phyloP scores from a whole-genome alignment of 2,329 filamentous ascomycete species.

The Fusarium sp. region DNA sequence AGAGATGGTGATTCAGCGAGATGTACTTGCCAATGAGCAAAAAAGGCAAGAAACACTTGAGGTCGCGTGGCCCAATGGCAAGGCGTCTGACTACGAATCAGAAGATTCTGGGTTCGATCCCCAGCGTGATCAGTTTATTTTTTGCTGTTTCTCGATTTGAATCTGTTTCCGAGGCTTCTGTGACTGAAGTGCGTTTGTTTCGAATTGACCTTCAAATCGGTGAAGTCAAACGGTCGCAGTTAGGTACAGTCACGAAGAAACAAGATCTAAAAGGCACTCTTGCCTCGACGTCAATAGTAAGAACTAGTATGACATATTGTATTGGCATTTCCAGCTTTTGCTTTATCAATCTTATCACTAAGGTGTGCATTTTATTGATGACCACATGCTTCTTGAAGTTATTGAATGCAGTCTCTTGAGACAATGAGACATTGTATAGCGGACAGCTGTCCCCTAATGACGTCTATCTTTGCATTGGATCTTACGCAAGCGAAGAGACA shows the following conservation, averaged over 20 bases:
- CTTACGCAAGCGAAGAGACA: neutral
- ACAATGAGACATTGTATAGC: neutral
- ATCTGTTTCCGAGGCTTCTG: neutral
- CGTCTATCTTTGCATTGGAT: neutral
- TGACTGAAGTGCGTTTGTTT: neutral
- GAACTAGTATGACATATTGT: neutral
- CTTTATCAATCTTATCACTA: neutral
- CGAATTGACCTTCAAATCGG: neutral
- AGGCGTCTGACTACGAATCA: slow-evolving; percentile 48
- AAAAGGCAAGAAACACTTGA: neutral
- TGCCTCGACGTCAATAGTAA: neutral
- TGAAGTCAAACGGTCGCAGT: too few relatives aligned
- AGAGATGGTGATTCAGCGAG: fast-evolving
- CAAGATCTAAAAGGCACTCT: fast-evolving
- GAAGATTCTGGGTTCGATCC: slow-evolving; percentile 47
- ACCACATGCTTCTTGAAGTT: neutral
- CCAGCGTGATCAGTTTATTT: slow-evolving; percentile 34
- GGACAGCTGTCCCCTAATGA: neutral
- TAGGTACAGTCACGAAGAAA: neutral
- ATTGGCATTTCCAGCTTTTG: neutral
- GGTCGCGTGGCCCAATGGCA: slow-evolving; percentile 42
- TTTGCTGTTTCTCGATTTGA: neutral
- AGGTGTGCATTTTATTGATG: too few relatives aligned
- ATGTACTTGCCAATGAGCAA: neutral
- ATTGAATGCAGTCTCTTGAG: neutral